Conservation (phyloP, 345 rosid species). For the Lenwebbia sp. region DNA sequence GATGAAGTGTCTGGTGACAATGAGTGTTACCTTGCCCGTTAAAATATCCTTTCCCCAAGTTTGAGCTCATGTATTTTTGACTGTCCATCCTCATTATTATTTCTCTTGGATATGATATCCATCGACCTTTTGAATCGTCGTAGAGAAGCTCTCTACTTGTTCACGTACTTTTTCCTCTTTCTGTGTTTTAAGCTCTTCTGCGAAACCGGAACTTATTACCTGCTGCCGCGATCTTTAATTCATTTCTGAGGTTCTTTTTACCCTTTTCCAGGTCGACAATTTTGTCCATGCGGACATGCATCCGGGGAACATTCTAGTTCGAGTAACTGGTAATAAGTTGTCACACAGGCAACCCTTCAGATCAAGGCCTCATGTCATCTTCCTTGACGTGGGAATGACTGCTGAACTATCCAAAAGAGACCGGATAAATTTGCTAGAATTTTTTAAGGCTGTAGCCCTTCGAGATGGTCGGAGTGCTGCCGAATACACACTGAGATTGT, state of each 20-base stretch:
- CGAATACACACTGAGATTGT: slow-evolving; percentile 62
- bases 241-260: not conserved
- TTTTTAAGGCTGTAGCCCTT: slow-evolving; percentile 87
- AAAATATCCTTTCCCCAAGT: not conserved
- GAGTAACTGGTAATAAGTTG: slow-evolving; percentile 48
- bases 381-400: slow-evolving; percentile 99
- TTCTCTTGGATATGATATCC: not conserved
- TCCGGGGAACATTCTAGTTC: slow-evolving; percentile 94
- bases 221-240: not conserved
- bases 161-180: not conserved
- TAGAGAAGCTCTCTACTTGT: not conserved
- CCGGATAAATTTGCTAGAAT: slow-evolving; percentile 64
- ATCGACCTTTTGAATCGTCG: not conserved
- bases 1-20: not conserved
- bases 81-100: not conserved
- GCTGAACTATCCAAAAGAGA: slow-evolving; percentile 87
- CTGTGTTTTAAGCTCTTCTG: not conserved
- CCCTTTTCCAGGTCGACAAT: slow-evolving; percentile 66
- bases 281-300: slow-evolving; percentile 99
- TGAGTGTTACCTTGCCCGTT: not conserved
- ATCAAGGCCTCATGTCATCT: slow-evolving; percentile 87
- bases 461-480: slow-evolving; percentile 94
- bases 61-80: not conserved
- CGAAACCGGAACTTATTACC: not conserved
- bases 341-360: slow-evolving; percentile 52